Evolutionary conservation across 2,329 filamentous ascomycete genomes (phyloP).

Genomic region (Fusarium sp.): DNA sequence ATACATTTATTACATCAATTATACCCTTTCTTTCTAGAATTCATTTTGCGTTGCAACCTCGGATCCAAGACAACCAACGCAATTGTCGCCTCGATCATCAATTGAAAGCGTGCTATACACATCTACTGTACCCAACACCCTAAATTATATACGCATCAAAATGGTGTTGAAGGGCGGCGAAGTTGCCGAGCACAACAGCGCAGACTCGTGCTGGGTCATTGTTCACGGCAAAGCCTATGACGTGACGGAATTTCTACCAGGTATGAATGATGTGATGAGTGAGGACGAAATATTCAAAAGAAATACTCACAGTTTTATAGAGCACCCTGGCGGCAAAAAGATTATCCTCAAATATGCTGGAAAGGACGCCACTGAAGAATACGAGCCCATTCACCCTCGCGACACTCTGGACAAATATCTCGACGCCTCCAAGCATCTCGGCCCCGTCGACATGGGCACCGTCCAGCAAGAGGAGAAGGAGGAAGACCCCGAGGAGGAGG

Average conservation of each 20-base stretch:
- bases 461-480: constrained; percentile 77
- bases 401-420: constrained; percentile 90
- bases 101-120: not conserved
- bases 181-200: constrained; percentile 76
- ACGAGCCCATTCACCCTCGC: constrained; percentile 86
- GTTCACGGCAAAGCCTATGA: constrained; percentile 89
- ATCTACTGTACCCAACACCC: not conserved
- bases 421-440: constrained; percentile 84
- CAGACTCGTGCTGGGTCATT: constrained; percentile 91
- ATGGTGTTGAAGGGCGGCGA: constrained; percentile 62
- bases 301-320: constrained; percentile 51
- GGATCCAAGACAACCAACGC: constrained; percentile 38
- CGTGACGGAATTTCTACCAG: constrained; percentile 87
- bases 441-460: constrained; percentile 87
- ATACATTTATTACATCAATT: not conserved
- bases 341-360: constrained; percentile 97
- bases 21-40: constrained; percentile 17
- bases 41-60: constrained; percentile 35
- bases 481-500: constrained; percentile 67
- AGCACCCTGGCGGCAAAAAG: constrained; percentile 88
- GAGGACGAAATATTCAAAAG: not conserved
- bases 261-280: constrained; percentile 53
- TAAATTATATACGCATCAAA: constrained; percentile 22
- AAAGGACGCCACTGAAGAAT: constrained; percentile 94
- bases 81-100: not conserved